Evolutionary conservation across 257 asterid genomes (phyloP), one percentile per base, ranked within the genome.

Genomic region (Paulownia fortunei): DNA sequence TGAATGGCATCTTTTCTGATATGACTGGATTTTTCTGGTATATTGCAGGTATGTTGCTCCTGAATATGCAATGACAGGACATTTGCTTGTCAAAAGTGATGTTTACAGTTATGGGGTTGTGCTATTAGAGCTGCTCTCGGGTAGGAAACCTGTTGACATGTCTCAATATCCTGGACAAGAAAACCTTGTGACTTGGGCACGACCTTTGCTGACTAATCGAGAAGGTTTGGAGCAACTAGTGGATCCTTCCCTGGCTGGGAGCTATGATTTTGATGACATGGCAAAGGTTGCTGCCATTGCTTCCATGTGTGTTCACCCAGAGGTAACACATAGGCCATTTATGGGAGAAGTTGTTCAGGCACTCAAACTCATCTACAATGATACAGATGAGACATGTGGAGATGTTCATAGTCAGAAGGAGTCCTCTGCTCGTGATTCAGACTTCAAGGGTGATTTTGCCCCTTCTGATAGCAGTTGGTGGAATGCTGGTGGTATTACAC

Each of bases 301-400:
- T 74, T 92, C 97, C 21, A 91, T 92, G 97, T 95, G 99, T 27
- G 99, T 95, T 36, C 99, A 91, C 84, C 88, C 96, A 0, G 97
- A 92, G 94, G 99, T 94, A 65, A 91, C 97, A 70, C 96, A 92
- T 16, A 76, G 99, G 27, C 98, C 99, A 13, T 95, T 95, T 79
- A 95, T 95, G 99, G 97, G 99, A 32, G 99, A 95, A 86, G 98
- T 91, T 0, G 98, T 95, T 54, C 99, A 95, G 86, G 97, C 99
- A 3, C 97, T 95, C 49, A 95, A 95, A 84, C 99, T 95, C 79
- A 90, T 94, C 72, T 94, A 87, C 86, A 90, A 91, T 1, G 96
- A 94, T 73, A 76, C 89, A 8, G 96, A 89, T 12, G 99, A 88
- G 80, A 90, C 90, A 1, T 87, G 97, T 52, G 97, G 84, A 3